Evolutionary conservation across 2,329 filamentous ascomycete species (phyloP), one percentile per base, ranked within the genome.

Genomic region (Colletotrichum sp.): DNA sequence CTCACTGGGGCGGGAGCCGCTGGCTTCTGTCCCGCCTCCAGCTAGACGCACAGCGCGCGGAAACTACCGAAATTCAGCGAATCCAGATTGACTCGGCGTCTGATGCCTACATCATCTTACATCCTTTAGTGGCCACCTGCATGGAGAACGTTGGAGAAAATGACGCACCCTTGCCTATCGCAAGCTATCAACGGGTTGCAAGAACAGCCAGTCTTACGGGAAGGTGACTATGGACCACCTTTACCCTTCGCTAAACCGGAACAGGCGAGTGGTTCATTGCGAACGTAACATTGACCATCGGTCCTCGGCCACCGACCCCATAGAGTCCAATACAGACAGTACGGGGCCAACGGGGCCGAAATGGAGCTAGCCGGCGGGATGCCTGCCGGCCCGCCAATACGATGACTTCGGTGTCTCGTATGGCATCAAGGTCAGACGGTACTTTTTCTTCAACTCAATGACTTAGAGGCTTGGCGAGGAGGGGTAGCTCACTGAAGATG

Each of bases 111-210:
- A 74, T 74, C 72, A 74, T 74, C 29, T 34, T 44, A 74, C 72
- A 74, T 71, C 25, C 27, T 27, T 13, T 61, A 66, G 67, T 22
- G 61, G 69, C 32, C 30, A 67, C 29, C 34, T 55, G 72, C 62
- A 72, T 34, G 5, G n/a, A 57, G n/a, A 25, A 39, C n/a, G 30
- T 44, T 67, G 69, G 49, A 59, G 55, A 75, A 75, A 75, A 75
- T 72, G 62, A 62, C 72, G 44, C 69, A 75, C 36, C 55, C 15
- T 16, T 36, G 55, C 72, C 72, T 75, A 75, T 75, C 69, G 62
- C 30, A 67, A 66, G 68, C 68, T 75, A 72, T 72, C 72, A 52
- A 66, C 32, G 36, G 55, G 71, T 69, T 70, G 34, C 52, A 69
- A 39, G 66, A 6, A 29, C 16, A 64, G 22, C 29, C 44, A 11